A percentile compares a stretch with the other conserved stretches of the same genome.
Conservation (phyloP, 2,329 filamentous ascomycete genomes). For the Stagonosporopsis chrysanthemi region DNA sequence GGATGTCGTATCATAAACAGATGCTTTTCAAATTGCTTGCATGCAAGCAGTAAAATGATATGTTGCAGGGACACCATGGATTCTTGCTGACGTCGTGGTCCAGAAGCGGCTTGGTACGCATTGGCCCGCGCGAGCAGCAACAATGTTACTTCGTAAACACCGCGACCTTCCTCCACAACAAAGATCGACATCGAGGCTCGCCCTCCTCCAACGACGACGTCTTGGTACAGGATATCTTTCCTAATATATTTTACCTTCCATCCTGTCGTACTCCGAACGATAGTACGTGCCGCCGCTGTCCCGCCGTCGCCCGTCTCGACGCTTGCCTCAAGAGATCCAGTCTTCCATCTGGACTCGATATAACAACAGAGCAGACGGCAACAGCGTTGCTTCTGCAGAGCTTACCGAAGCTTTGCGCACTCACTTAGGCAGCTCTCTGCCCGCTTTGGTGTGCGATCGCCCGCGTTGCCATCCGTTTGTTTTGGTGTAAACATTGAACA, state of each 20-base stretch:
- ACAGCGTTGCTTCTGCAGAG: conserved; percentile 2
- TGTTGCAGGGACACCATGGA: not conserved
- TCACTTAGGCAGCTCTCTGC: not conserved
- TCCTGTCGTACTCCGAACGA: conserved; percentile 17
- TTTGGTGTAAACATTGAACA: conserved; percentile 45
- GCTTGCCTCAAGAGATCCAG: conserved; percentile 6
- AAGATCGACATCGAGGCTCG: conserved; percentile 28
- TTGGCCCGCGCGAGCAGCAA: not conserved
- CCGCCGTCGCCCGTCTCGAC: conserved; percentile 15
- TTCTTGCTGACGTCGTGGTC: not conserved
- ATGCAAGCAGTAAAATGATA: not conserved
- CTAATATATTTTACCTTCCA: conserved; percentile 20
- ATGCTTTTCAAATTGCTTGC: not conserved
- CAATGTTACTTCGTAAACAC: conserved; percentile 15
- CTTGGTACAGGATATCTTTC: conserved; percentile 29
- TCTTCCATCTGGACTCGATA: conserved; percentile 2
- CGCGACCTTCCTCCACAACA: conserved; percentile 33
- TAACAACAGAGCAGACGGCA: conserved; percentile 27
- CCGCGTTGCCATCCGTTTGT: conserved; percentile 36
- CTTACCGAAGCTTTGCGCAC: not conserved
- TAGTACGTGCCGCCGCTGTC: conserved; percentile 21
- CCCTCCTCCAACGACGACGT: conserved; percentile 27
- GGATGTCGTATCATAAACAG: not conserved
- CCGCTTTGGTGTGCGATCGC: conserved; percentile 4
- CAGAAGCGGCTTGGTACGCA: not conserved